Percentiles rank a stretch among this genome's conserved stretches.
Evolutionary conservation across 2,329 filamentous ascomycete genomes (phyloP).

Genomic region (Colletotrichum gigasporum): DNA sequence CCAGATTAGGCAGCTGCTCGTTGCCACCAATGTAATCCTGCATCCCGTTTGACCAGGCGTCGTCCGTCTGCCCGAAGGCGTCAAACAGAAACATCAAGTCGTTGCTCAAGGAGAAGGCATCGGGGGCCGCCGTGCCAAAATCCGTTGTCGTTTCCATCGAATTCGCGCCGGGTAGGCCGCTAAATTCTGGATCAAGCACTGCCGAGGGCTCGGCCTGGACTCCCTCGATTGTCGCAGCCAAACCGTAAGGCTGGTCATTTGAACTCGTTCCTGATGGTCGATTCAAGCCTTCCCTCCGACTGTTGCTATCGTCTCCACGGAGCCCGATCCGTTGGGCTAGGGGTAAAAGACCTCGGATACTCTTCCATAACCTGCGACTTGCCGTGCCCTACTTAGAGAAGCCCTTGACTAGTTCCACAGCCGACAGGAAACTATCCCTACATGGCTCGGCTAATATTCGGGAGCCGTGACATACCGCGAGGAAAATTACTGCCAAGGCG

Average conservation of each 20-base stretch:
- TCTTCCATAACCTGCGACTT: conserved; percentile 47
- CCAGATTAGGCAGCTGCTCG: conserved; percentile 2
- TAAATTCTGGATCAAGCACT: not conserved
- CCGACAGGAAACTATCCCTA: conserved; percentile 43
- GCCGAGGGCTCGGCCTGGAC: not conserved
- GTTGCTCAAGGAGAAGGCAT: conserved; percentile 44
- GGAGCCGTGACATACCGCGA: conserved; percentile 56
- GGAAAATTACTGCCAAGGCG: conserved; percentile 48
- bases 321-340: conserved; percentile 40
- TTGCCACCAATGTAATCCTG: not conserved
- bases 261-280: not conserved
- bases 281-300: not conserved
- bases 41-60: not conserved
- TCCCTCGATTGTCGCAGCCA: conserved; percentile 1
- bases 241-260: not conserved
- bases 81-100: conserved; percentile 48
- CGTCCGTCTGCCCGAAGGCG: conserved; percentile 38
- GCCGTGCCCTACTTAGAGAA: conserved; percentile 43
- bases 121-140: conserved; percentile 35
- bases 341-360: conserved; percentile 44
- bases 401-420: conserved; percentile 41
- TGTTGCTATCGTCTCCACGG: conserved; percentile 3
- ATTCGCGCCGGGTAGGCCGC: not conserved
- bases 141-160: not conserved
- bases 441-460: conserved; percentile 48